Percentiles rank a stretch among this genome's conserved stretches.
Conservation (phyloP, 2,329 filamentous ascomycete species). For the Trichoderma gracile region DNA sequence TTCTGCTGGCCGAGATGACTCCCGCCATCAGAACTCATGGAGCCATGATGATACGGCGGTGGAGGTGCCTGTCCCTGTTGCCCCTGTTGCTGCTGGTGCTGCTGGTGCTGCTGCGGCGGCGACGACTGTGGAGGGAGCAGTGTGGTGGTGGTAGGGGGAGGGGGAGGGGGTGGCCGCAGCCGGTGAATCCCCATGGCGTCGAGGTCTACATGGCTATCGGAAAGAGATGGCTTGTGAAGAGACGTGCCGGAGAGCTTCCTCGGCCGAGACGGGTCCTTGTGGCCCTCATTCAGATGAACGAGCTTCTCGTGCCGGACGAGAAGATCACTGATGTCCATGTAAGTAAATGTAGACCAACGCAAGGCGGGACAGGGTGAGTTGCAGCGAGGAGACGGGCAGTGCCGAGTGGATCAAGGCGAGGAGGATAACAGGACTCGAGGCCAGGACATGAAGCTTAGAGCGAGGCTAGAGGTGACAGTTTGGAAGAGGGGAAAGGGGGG, state of each 20-base stretch:
- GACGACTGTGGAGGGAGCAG: constrained; percentile 25
- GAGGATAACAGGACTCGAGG: not conserved
- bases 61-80: constrained; percentile 27
- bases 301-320: constrained; percentile 65
- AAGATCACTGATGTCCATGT: constrained; percentile 65
- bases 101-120: constrained; percentile 26
- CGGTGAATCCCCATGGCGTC: constrained; percentile 49
- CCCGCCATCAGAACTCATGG: constrained; percentile 40
- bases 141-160: constrained; percentile 21
- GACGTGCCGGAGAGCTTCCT: constrained; percentile 53
- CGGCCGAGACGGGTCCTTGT: constrained; percentile 53
- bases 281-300: constrained; percentile 62
- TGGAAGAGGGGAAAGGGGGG: constrained; percentile 18
- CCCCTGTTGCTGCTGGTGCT: constrained; percentile 27
- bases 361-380: constrained; percentile 9
- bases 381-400: not conserved
- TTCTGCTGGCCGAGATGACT: constrained; percentile 48
- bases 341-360: constrained; percentile 39
- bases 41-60: constrained; percentile 44
- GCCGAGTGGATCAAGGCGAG: constrained; percentile 13
- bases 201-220: constrained; percentile 50
- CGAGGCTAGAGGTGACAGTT: constrained; percentile 7
- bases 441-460: constrained; percentile 16
- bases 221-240: constrained; percentile 48
- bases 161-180: constrained; percentile 31